Evolutionary conservation across 2,329 filamentous ascomycete genomes (phyloP).

Genomic region (Scorias spongiosa): DNA sequence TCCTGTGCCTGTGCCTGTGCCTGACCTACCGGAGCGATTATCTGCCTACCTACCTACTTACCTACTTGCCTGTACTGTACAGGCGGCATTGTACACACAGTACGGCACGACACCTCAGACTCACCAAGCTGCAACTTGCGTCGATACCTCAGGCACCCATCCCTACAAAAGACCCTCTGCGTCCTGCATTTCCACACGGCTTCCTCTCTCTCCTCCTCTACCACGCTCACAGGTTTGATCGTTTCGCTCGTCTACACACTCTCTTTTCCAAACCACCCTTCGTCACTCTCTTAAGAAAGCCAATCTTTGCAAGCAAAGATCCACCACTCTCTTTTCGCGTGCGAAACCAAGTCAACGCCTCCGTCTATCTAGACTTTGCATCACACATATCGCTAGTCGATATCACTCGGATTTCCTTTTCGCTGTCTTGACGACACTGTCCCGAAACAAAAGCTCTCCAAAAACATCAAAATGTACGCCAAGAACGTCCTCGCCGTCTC

Average conservation of each 20-base stretch:
- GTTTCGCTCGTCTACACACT: background rate
- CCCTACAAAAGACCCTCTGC: background rate
- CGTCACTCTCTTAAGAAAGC: background rate
- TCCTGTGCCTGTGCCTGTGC: no score
- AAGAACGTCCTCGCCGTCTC: slow-evolving; percentile 15
- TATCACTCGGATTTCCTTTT: background rate
- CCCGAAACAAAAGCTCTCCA: no score
- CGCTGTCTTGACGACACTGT: no score
- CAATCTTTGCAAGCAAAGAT: background rate
- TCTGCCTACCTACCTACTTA: no score
- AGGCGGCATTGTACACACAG: no score
- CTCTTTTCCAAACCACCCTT: background rate
- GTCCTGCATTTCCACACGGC: background rate
- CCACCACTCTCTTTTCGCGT: background rate
- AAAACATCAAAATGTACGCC: slow-evolving; percentile 15
- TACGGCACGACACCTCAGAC: no score
- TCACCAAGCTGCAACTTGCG: no score
- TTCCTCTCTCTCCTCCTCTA: background rate
- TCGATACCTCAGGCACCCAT: background rate
- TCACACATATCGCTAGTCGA: background rate
- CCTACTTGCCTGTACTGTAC: no score
- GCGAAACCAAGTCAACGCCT: background rate
- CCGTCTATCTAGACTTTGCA: no score
- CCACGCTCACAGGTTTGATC: background rate
- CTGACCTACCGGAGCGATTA: no score